Conservation (phyloP, 2,329 filamentous ascomycete species). For the Claviceps sp. region DNA sequence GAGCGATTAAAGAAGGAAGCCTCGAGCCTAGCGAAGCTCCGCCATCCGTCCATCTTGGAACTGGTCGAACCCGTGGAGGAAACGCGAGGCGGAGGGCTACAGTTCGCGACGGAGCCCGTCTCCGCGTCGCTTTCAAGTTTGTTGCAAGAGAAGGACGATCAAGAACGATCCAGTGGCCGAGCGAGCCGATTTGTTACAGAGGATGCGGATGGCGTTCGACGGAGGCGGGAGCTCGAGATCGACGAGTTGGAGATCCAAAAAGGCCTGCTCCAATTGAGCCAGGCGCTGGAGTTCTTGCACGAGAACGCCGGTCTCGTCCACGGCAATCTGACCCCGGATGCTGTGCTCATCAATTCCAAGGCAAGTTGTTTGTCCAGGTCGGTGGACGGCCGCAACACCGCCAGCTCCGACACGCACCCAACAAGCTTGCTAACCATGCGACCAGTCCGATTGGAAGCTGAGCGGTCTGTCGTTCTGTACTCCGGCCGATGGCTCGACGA, state of each 20-base stretch:
- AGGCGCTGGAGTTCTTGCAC: constrained; percentile 88
- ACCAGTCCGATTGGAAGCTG: constrained; percentile 90
- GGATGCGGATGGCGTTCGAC: constrained; percentile 58
- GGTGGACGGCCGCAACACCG: neutral
- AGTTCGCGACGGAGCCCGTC: constrained; percentile 89
- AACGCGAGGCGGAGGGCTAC: constrained; percentile 75
- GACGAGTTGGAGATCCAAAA: constrained; percentile 98
- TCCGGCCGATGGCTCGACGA: constrained; percentile 61
- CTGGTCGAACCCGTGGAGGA: constrained; percentile 93
- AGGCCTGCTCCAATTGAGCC: constrained; percentile 80
- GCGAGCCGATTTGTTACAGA: constrained; percentile 71
- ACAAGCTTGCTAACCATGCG: neutral
- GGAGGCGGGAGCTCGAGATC: constrained; percentile 74
- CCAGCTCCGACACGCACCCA: neutral
- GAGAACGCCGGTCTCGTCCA: constrained; percentile 91
- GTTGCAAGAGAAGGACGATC: constrained; percentile 77
- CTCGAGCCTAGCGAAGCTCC: constrained; percentile 70
- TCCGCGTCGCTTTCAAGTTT: constrained; percentile 76
- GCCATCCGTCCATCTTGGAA: constrained; percentile 86
- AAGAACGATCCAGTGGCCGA: constrained; percentile 59
- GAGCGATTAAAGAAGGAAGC: constrained; percentile 88
- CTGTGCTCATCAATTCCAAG: constrained; percentile 89
- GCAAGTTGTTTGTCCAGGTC: constrained; percentile 25
- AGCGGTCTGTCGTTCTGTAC: constrained; percentile 86
- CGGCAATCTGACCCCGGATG: constrained; percentile 86